Conservation (phyloP, 179 eudicot species). For the Gypsophila paniculata region DNA sequence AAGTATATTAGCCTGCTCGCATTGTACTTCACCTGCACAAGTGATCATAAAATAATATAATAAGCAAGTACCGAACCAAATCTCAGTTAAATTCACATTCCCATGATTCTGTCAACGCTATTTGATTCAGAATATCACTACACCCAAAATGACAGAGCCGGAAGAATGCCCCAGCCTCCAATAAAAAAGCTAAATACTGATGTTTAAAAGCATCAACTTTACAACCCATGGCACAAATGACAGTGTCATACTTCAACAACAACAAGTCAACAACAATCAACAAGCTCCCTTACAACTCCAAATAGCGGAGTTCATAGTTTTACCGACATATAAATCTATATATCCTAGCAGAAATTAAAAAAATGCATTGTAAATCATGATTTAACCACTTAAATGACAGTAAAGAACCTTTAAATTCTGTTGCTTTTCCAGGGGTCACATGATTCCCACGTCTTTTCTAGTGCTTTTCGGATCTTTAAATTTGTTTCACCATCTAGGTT, state of each 20-base stretch:
- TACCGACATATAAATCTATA: neutral
- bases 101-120: neutral
- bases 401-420: conserved; percentile 71
- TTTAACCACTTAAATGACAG: conserved; percentile 8
- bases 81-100: neutral
- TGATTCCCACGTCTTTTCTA: conserved; percentile 97
- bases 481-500: conserved; percentile 99
- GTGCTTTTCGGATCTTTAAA: conserved; percentile 92
- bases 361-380: neutral
- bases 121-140: neutral
- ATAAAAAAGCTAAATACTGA: neutral
- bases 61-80: conserved; percentile 15
- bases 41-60: conserved; percentile 12
- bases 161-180: neutral
- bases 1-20: conserved; percentile 99
- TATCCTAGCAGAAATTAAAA: neutral
- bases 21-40: conserved; percentile 78
- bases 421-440: conserved; percentile 64
- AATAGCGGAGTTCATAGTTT: neutral
- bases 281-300: conserved; percentile 1
- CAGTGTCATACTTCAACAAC: conserved; percentile 1
- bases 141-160: conserved; percentile 6
- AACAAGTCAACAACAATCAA: neutral
- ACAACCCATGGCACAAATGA: neutral
- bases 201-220: neutral